Evolutionary conservation across 106 monocot genomes (phyloP).

Genomic region (Acorus gramineus): DNA sequence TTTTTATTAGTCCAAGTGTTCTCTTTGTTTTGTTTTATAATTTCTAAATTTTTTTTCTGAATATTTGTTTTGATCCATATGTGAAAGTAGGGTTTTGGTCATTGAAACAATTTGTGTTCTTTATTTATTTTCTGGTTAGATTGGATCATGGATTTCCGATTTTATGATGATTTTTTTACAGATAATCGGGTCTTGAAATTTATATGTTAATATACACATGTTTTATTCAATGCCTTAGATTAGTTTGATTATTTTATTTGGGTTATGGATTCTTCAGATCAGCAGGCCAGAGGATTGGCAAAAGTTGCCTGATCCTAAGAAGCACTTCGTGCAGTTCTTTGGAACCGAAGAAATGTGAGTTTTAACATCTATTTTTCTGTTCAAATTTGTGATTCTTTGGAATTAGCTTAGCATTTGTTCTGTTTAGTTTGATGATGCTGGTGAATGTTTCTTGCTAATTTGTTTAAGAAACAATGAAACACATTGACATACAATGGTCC

Average conservation of each 20-base stretch:
- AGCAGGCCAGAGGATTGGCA: conserved; percentile 48
- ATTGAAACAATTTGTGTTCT: not conserved
- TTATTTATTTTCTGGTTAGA: not conserved
- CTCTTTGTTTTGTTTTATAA: too few relatives aligned
- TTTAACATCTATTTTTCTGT: not conserved
- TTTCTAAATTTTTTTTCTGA: too few relatives aligned
- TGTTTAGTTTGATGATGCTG: too few relatives aligned
- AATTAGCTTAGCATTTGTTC: too few relatives aligned
- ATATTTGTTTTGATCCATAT: too few relatives aligned
- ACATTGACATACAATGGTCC: too few relatives aligned
- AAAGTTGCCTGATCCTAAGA: conserved; percentile 39
- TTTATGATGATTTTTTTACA: not conserved
- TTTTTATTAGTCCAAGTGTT: not conserved
- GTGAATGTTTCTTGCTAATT: too few relatives aligned
- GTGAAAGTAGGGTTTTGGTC: not conserved
- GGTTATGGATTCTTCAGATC: conserved; percentile 18
- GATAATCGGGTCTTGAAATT: too few relatives aligned
- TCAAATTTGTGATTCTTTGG: not conserved
- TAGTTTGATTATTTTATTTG: too few relatives aligned
- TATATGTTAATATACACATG: too few relatives aligned
- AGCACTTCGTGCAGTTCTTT: conserved; percentile 56
- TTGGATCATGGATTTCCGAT: not conserved
- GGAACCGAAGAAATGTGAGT: conserved; percentile 59
- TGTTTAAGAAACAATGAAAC: too few relatives aligned
- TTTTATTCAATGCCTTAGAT: too few relatives aligned